These are phyloP conservation scores for Phlebiopsis flavidoalba DNA, from an alignment of 768 basidiomycete genomes.

Conservation along the genomic window DNA sequence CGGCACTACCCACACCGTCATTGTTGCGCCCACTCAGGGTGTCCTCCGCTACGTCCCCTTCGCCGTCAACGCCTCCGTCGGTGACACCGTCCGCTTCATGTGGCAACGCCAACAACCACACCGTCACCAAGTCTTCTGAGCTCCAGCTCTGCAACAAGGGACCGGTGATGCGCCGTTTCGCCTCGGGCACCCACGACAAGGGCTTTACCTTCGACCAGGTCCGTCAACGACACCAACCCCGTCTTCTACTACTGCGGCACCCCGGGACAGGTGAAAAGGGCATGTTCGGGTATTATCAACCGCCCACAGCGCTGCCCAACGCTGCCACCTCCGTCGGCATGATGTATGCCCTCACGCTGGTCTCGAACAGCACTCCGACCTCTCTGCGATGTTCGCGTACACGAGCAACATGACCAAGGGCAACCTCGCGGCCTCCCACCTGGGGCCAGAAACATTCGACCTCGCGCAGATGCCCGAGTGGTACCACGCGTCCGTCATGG, in stretches of 20 bases:
- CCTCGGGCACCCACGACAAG: conserved; percentile 59
- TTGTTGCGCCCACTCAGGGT: conserved; percentile 74
- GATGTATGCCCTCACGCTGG: conserved; percentile 43
- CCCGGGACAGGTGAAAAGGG: conserved; percentile 73
- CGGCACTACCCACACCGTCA: conserved; percentile 67
- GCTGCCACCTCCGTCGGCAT: conserved; percentile 43
- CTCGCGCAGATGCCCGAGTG: conserved; percentile 48
- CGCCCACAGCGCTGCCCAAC: conserved; percentile 44
- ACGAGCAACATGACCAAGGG: conserved; percentile 41
- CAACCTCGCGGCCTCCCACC: conserved; percentile 42
- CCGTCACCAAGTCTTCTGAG: conserved; percentile 73
- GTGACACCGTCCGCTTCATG: conserved; percentile 71
- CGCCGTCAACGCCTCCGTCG: conserved; percentile 67
- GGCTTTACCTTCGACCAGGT: conserved; percentile 65
- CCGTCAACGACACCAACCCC: conserved; percentile 70
- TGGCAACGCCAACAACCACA: conserved; percentile 80
- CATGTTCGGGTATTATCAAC: conserved; percentile 82
- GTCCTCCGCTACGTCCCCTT: conserved; percentile 74
- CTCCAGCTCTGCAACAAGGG: conserved; percentile 74
- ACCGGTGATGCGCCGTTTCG: conserved; percentile 43
- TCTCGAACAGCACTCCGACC: conserved; percentile 39
- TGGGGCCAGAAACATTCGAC: conserved; percentile 59
- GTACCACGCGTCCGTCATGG: conserved; percentile 42
- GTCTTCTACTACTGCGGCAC: conserved; percentile 72
- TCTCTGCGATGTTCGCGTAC: conserved; percentile 53